Percentiles rank a stretch among this genome's conserved stretches.
Evolutionary conservation across 768 basidiomycete genomes (phyloP).

Genomic region (Mycena leptocephala): DNA sequence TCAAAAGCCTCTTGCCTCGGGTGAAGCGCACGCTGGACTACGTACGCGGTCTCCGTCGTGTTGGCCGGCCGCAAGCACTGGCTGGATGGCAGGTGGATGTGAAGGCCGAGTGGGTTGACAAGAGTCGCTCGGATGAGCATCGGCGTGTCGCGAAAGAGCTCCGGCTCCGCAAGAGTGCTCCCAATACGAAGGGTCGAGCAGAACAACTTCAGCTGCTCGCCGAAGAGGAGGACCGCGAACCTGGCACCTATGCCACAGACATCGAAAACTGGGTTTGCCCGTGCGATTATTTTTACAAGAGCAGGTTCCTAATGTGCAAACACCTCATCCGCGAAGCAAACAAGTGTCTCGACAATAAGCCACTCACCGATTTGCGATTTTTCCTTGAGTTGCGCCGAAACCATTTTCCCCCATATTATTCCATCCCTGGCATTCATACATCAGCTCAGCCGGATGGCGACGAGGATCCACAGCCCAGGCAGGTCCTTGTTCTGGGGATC

Average conservation of each 20-base stretch:
- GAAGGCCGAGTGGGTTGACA: constrained; percentile 41
- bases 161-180: constrained; percentile 11
- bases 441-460: too few relatives aligned
- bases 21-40: constrained; percentile 39
- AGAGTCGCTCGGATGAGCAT: constrained; percentile 35
- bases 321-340: constrained; percentile 38
- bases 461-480: too few relatives aligned
- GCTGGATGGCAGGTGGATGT: constrained; percentile 42
- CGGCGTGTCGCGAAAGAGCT: constrained; percentile 38
- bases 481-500: too few relatives aligned
- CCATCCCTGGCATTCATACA: too few relatives aligned
- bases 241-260: constrained; percentile 33
- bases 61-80: constrained; percentile 34
- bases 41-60: constrained; percentile 28
- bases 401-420: too few relatives aligned
- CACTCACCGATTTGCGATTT: too few relatives aligned
- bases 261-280: constrained; percentile 37
- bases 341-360: too few relatives aligned
- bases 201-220: constrained; percentile 26
- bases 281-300: not conserved
- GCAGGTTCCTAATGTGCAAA: constrained; percentile 39
- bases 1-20: not conserved
- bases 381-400: too few relatives aligned
- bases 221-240: constrained; percentile 25
- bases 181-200: not conserved